phyloP scores from a whole-genome alignment of 768 basidiomycete genomes.

The Boletus huronensis region DNA sequence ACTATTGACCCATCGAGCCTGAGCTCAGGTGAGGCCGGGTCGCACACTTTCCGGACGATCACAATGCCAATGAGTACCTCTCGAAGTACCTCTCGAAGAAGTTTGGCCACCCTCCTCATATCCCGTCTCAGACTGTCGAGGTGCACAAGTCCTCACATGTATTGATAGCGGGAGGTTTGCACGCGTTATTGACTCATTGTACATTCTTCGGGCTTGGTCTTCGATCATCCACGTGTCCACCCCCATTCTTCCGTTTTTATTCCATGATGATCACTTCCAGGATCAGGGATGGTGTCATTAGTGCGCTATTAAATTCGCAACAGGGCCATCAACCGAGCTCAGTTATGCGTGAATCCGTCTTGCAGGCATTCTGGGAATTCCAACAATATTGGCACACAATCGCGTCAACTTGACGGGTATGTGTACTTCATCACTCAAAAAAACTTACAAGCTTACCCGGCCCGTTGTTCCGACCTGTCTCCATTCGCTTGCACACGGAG shows the following conservation, averaged over 20 bases:
- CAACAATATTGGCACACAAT: not conserved
- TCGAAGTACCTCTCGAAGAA: not conserved
- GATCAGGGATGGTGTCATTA: not conserved
- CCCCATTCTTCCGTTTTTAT: not conserved
- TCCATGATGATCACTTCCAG: too few relatives aligned
- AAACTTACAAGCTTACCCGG: not conserved
- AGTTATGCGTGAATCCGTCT: not conserved
- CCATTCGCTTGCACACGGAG: not conserved
- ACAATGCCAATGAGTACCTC: not conserved
- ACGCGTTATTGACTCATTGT: not conserved
- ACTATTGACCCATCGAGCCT: too few relatives aligned
- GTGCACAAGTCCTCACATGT: slow-evolving; percentile 1
- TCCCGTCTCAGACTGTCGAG: slow-evolving; percentile 1
- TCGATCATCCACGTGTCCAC: not conserved
- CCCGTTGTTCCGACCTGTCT: not conserved
- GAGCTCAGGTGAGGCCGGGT: not conserved
- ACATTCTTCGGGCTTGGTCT: not conserved
- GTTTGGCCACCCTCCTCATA: not conserved
- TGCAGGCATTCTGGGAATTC: not conserved
- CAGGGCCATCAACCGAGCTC: not conserved
- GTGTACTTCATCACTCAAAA: too few relatives aligned
- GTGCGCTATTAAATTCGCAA: not conserved
- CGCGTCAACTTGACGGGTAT: not conserved
- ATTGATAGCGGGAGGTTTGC: not conserved
- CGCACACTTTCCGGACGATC: not conserved